Conservation (phyloP, 164 flowering plant genomes). For the Chloranthus sessilifolius region DNA sequence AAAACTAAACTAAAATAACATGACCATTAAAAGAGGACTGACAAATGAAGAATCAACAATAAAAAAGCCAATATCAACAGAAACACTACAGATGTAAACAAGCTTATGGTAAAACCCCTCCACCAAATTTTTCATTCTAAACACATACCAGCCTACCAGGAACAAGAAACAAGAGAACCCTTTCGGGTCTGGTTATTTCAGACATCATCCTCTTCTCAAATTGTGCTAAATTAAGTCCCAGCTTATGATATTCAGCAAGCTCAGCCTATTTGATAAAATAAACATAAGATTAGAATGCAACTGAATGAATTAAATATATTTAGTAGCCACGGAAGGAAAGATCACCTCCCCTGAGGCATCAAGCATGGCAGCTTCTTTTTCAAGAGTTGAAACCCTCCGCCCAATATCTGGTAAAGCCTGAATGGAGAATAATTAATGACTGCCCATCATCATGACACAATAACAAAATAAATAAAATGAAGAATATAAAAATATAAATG, state of each 20-base stretch:
- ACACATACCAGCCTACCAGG: constrained; percentile 93
- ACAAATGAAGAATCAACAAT: too few species aligned
- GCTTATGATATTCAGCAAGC: constrained; percentile 84
- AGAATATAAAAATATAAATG: background rate
- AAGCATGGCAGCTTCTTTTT: constrained; percentile 81
- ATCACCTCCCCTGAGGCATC: constrained; percentile 90
- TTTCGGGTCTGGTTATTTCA: constrained; percentile 91
- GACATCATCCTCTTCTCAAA: constrained; percentile 93
- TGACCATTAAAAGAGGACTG: too few species aligned
- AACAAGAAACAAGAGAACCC: constrained; percentile 67
- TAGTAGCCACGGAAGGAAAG: too few species aligned
- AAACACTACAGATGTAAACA: too few species aligned
- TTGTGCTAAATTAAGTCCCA: constrained; percentile 66
- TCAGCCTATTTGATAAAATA: constrained; percentile 45
- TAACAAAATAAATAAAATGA: background rate
- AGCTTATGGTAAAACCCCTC: too few species aligned
- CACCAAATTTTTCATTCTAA: background rate
- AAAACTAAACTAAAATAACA: too few species aligned
- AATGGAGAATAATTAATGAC: constrained; percentile 14
- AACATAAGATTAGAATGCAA: constrained; percentile 3
- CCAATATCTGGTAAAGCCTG: constrained; percentile 92
- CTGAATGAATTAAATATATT: too few species aligned
- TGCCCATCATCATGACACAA: background rate
- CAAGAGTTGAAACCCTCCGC: constrained; percentile 65
- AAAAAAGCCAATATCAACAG: too few species aligned